Evolutionary conservation across 257 asterid genomes (phyloP).

Genomic region (Marsdenia floribunda): DNA sequence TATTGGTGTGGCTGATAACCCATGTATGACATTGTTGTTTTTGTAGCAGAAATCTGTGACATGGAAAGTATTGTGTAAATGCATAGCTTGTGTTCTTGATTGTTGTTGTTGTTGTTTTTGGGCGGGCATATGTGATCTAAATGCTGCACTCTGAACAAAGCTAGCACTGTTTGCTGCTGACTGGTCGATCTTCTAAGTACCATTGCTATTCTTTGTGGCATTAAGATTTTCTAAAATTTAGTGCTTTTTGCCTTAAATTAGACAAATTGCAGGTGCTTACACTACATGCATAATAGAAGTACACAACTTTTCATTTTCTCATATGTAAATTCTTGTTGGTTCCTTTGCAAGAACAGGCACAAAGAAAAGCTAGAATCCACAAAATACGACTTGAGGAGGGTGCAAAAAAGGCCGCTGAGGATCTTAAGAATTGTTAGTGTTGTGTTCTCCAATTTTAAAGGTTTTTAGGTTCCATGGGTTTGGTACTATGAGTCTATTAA

Average conservation of each 20-base stretch:
- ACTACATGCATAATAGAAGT: not conserved
- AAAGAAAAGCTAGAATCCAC: slow-evolving; percentile 88
- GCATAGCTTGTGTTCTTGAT: not conserved
- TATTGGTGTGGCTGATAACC: not conserved
- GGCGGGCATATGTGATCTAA: not conserved
- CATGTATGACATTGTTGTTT: not conserved
- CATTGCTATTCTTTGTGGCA: not conserved
- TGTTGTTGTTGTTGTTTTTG: not conserved
- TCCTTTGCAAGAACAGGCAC: slow-evolving; percentile 40
- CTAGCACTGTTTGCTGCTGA: not conserved
- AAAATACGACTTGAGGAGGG: slow-evolving; percentile 82
- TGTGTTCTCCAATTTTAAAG: not conserved
- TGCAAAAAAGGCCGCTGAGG: slow-evolving; percentile 88
- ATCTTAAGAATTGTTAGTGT: slow-evolving; percentile 68
- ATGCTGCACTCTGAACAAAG: not conserved
- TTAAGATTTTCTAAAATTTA: not conserved
- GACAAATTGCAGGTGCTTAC: not conserved
- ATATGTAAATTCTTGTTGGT: slow-evolving; percentile 2
- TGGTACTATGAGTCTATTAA: slow-evolving; percentile 9
- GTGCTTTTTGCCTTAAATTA: not conserved
- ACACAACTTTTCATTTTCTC: not conserved
- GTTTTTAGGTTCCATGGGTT: slow-evolving; percentile 10
- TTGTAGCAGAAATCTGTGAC: not conserved
- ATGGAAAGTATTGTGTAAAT: not conserved
- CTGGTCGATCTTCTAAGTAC: not conserved